A percentile compares a stretch with the other conserved stretches of the same genome.
These are phyloP conservation scores for Oryza meridionalis DNA, from an alignment of 176 grass and related monocot species.

Conservation along the genomic window DNA sequence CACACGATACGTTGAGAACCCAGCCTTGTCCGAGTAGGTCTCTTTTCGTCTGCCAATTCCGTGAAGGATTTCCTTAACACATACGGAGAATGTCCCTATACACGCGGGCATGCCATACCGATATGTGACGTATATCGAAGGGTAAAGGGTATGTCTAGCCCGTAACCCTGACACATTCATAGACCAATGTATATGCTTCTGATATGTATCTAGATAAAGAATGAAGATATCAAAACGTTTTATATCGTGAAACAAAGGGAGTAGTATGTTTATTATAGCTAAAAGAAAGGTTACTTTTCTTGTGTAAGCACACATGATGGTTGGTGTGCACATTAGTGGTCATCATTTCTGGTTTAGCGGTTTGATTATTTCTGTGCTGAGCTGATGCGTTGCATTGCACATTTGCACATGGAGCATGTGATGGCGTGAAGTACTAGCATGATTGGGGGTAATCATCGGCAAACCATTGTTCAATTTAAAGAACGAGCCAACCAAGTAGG, in stretches of 20 bases:
- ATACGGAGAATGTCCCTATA: too few species aligned
- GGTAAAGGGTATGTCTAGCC: too few species aligned
- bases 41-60: too few species aligned
- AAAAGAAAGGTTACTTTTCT: not conserved
- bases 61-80: too few species aligned
- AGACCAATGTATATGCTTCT: too few species aligned
- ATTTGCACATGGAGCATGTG: conserved; percentile 42
- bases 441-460: conserved; percentile 16
- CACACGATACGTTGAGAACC: too few species aligned
- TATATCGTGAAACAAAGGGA: not conserved
- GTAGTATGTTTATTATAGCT: not conserved
- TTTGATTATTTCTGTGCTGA: not conserved
- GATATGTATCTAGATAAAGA: too few species aligned
- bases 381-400: not conserved
- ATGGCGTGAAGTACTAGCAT: not conserved
- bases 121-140: too few species aligned
- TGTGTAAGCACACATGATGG: conserved; percentile 27
- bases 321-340: not conserved
- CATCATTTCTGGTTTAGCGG: conserved; percentile 28
- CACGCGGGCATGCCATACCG: too few species aligned
- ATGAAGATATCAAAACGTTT: not conserved
- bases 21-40: too few species aligned
- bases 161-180: too few species aligned
- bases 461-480: not conserved
- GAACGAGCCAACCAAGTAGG: too few species aligned